Evolutionary conservation across 805 yeast genomes (phyloP).

Genomic region (Teunomyces aglyptinius): DNA sequence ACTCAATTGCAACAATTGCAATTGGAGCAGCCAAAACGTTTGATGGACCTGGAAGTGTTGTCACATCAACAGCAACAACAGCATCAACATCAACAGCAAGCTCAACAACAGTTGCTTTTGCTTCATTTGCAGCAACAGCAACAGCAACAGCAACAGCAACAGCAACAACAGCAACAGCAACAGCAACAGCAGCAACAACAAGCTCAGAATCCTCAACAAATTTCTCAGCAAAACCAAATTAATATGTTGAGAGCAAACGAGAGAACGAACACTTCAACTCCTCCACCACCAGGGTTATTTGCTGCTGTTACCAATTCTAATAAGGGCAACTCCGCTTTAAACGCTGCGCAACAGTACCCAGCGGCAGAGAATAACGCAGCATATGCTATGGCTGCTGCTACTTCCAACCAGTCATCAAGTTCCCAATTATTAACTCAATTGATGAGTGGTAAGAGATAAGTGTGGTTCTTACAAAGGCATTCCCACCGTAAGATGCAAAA

Average conservation of each 20-base stretch:
- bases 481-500: too few relatives aligned
- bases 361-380: constrained; percentile 9
- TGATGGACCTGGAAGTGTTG: constrained; percentile 7
- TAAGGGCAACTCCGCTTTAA: constrained; percentile 9
- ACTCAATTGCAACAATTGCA: constrained; percentile 31
- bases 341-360: constrained; percentile 1
- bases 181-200: constrained; percentile 46
- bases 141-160: constrained; percentile 38
- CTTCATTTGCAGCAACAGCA: constrained; percentile 13
- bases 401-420: constrained; percentile 49
- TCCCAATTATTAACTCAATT: constrained; percentile 81
- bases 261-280: constrained; percentile 46
- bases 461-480: not conserved
- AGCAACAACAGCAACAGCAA: constrained; percentile 49
- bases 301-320: constrained; percentile 19
- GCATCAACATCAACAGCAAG: constrained; percentile 31
- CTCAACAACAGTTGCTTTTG: constrained; percentile 23
- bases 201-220: constrained; percentile 22
- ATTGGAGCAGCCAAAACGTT: constrained; percentile 24
- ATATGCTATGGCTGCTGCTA: constrained; percentile 12
- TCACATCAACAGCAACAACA: constrained; percentile 13
- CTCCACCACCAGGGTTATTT: constrained; percentile 76
- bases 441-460: constrained; percentile 68
- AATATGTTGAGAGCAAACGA: constrained; percentile 31
- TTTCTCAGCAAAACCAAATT: constrained; percentile 21